Evolutionary conservation across 2,329 filamentous ascomycete genomes (phyloP).

Genomic region (Neofusicoccum parvum): DNA sequence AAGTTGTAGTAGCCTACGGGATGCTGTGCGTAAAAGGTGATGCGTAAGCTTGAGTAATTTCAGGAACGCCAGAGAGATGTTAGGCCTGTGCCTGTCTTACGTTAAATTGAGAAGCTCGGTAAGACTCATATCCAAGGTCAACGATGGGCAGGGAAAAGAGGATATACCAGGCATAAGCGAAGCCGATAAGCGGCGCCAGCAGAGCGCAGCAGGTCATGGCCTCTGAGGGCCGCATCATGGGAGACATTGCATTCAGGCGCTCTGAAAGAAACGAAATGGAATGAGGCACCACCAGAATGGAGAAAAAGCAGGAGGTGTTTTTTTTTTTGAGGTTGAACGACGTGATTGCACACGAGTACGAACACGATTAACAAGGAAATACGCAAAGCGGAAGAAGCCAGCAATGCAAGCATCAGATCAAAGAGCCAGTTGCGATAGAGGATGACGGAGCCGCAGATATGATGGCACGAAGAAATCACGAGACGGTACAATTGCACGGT

Average conservation of each 20-base stretch:
- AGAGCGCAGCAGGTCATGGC: background rate
- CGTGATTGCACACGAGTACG: background rate
- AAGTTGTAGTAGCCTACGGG: constrained; percentile 54
- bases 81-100: constrained; percentile 27
- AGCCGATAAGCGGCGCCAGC: background rate
- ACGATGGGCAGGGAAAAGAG: constrained; percentile 45
- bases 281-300: too few relatives aligned
- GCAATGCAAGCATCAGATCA: too few relatives aligned
- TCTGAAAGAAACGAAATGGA: too few relatives aligned
- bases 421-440: too few relatives aligned
- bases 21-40: constrained; percentile 27
- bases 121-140: constrained; percentile 57
- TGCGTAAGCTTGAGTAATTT: constrained; percentile 23
- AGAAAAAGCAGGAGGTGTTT: too few relatives aligned
- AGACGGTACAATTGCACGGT: too few relatives aligned
- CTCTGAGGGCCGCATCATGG: background rate
- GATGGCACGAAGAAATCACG: too few relatives aligned
- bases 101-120: constrained; percentile 51
- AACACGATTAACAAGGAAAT: background rate
- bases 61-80: background rate
- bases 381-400: too few relatives aligned
- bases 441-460: too few relatives aligned
- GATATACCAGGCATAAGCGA: background rate
- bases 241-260: background rate
- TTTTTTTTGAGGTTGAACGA: too few relatives aligned